Base-by-base conservation (phyloP, 495 filamentous ascomycete genomes). In the Tuber calosporum region DNA sequence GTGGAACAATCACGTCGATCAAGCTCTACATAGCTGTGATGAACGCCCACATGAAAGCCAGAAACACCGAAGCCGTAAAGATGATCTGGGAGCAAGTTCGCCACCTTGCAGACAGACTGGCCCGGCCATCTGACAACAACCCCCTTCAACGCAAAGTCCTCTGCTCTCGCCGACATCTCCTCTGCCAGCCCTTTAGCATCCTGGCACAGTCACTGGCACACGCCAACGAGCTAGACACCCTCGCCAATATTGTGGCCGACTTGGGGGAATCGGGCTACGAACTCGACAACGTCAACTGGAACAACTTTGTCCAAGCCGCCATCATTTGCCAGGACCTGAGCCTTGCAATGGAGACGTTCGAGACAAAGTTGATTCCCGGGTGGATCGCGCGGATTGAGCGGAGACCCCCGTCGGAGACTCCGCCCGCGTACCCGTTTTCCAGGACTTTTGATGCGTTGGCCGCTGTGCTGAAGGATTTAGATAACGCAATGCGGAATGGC, bases 251-350 rank as follows among this genome's bases (percentile, higher is more conserved):
- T 38, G 38, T 74, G 38, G 43, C 70, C 9, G 74, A 82, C 42
- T 30, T 72, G n/a, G 73, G 77, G 42, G 39, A 69, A 34, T 41
- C 62, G 1, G 80, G 80, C 19, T 81, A 79, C 37, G 69, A 79
- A 62, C 81, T 81, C 40, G 79, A 81, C 72, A 81, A 81, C 68
- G 79, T 74, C 43, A 79, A 79, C 42, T 79, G 80, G 79, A 81
- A 81, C 70, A 72, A 74, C 77, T 79, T 77, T 69, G 74, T 79
- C 48, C 80, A 81, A 40, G 80, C 77, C 40, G 71, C 81, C 17
- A 69, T 73, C 36, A 45, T 69, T 22, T 53, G 67, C 6, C 76
- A 77, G 4, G 70, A 75, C 8, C 20, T 81, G 41, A 13, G 26
- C 9, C 45, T 78, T 39, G 80, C 79, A 17, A 76, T 78, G 22